These are phyloP conservation scores for Eucalyptus marginata DNA, from an alignment of 345 rosid genomes.

Conservation along the genomic window DNA sequence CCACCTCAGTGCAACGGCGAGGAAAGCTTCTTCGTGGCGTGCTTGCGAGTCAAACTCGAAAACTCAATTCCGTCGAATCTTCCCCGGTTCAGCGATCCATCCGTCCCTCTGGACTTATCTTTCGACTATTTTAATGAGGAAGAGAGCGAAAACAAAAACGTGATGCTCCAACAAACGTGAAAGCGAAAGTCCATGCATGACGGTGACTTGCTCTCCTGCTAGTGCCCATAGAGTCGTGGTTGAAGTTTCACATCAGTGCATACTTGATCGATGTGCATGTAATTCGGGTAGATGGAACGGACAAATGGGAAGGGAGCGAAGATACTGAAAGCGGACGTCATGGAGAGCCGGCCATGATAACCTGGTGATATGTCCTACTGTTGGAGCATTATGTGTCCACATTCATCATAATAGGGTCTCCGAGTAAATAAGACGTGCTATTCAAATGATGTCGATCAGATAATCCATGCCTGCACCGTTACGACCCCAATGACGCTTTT, in stretches of 20 bases:
- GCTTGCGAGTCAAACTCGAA: neutral
- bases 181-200: neutral
- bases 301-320: neutral
- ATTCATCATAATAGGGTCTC: neutral
- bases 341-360: neutral
- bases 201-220: neutral
- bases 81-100: neutral
- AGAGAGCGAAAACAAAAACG: neutral
- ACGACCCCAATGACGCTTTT: neutral
- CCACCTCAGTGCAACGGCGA: neutral
- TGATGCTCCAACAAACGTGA: neutral
- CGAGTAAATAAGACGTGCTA: neutral
- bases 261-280: neutral
- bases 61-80: neutral
- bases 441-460: neutral
- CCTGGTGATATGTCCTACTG: neutral
- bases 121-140: neutral
- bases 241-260: neutral
- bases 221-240: neutral
- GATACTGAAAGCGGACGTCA: neutral
- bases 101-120: neutral
- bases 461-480: neutral
- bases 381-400: neutral
- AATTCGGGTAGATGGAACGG: neutral
- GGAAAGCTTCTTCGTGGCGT: neutral